Conservation (phyloP, 2,329 filamentous ascomycete genomes). For the Cordyceps tenuipes region DNA sequence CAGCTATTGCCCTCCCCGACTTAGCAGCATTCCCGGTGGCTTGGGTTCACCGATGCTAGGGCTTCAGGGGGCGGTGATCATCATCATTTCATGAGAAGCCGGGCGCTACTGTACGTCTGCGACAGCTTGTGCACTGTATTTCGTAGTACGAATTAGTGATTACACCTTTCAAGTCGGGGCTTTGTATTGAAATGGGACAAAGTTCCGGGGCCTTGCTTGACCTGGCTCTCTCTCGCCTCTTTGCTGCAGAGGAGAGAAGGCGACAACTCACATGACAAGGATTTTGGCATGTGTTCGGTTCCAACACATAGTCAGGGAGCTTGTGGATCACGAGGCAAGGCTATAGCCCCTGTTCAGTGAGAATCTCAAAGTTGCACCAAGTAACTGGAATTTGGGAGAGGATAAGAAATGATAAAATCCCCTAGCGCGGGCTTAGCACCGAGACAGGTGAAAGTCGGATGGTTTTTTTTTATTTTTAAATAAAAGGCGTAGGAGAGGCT, state of each 20-base stretch:
- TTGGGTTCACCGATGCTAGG: no score
- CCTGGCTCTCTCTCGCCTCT: neutral
- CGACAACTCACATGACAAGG: neutral
- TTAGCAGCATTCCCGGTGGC: no score
- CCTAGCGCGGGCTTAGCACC: neutral
- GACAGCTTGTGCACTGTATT: no score
- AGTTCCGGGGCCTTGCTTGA: neutral
- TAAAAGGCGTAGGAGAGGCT: neutral
- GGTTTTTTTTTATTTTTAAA: neutral
- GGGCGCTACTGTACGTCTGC: no score
- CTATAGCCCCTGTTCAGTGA: neutral
- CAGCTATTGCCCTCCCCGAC: no score
- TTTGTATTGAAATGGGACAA: neutral
- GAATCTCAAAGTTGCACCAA: neutral
- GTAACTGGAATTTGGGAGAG: neutral
- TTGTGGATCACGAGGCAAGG: neutral
- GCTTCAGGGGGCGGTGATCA: no score
- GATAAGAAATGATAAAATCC: neutral
- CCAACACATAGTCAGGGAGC: no score
- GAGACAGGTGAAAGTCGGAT: neutral
- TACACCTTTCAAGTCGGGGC: neutral
- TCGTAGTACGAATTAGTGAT: no score
- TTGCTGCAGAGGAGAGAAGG: neutral
- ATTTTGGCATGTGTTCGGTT: neutral
- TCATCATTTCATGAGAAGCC: no score